These are phyloP conservation scores for Gaeumannomyces sp. DNA, from an alignment of 2,329 filamentous ascomycete species.

Conservation along the genomic window DNA sequence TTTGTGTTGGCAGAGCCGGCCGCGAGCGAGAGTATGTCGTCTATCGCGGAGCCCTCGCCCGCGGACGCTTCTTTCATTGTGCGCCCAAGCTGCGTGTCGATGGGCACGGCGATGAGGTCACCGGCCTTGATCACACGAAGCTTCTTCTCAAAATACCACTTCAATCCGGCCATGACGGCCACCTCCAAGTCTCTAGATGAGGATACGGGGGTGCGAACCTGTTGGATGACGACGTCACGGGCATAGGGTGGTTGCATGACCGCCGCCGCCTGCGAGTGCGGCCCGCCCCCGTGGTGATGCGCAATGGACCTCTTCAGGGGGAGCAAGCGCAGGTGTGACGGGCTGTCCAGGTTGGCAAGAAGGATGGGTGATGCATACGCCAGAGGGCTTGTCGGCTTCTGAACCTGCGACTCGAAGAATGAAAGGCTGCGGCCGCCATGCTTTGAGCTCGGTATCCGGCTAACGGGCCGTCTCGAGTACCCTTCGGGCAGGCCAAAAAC, in stretches of 20 bases:
- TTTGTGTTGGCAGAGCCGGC: conserved; percentile 21
- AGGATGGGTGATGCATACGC: conserved; percentile 81
- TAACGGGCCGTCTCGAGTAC: conserved; percentile 55
- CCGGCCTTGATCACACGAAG: conserved; percentile 77
- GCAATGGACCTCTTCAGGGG: conserved; percentile 35
- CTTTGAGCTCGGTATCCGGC: conserved; percentile 52
- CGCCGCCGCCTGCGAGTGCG: conserved; percentile 38
- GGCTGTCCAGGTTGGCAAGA: conserved; percentile 75
- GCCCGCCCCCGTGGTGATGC: conserved; percentile 41
- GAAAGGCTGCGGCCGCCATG: conserved; percentile 47
- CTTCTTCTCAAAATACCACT: conserved; percentile 80
- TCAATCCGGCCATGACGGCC: conserved; percentile 78
- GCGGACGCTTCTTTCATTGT: conserved; percentile 68
- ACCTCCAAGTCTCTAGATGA: conserved; percentile 81
- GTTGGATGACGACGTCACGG: conserved; percentile 77
- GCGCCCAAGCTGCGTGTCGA: conserved; percentile 79
- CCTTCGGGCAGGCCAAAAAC: conserved; percentile 84
- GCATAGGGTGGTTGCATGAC: conserved; percentile 53
- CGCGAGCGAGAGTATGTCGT: conserved; percentile 59
- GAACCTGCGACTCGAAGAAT: conserved; percentile 64
- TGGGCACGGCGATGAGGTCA: conserved; percentile 80
- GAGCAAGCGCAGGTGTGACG: conserved; percentile 67
- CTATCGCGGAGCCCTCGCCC: conserved; percentile 58
- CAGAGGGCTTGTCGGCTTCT: conserved; percentile 49
- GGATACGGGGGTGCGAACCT: conserved; percentile 82